Percentiles rank a stretch among this genome's conserved stretches.
phyloP scores from a whole-genome alignment of 257 asterid species.

The Catharanthus roseus region DNA sequence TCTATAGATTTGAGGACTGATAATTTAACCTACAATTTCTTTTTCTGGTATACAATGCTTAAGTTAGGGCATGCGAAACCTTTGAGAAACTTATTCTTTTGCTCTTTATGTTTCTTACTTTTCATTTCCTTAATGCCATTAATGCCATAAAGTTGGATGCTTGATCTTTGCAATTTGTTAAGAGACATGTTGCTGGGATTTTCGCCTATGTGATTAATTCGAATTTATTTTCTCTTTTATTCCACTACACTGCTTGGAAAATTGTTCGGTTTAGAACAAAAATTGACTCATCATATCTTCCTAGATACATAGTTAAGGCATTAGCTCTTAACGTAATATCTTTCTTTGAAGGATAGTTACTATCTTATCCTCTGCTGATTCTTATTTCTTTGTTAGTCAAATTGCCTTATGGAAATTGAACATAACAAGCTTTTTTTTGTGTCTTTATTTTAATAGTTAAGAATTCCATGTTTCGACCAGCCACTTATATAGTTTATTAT shows the following conservation, averaged over 20 bases:
- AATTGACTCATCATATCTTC: conserved; percentile 71
- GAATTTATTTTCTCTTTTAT: conserved; percentile 73
- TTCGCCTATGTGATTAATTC: conserved; percentile 75
- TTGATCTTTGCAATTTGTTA: conserved; percentile 57
- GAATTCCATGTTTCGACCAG: no score
- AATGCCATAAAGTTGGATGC: background rate
- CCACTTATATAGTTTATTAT: no score
- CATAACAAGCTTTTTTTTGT: background rate
- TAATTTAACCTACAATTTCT: background rate
- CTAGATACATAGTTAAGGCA: conserved; percentile 99
- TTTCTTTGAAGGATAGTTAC: conserved; percentile 71
- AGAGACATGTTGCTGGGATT: conserved; percentile 97
- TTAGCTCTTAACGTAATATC: conserved; percentile 94
- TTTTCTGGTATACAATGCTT: background rate
- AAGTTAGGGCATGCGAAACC: background rate
- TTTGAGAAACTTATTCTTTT: background rate
- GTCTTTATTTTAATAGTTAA: no score
- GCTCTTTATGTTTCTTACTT: background rate
- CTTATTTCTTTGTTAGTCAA: no score
- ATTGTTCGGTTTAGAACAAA: conserved; percentile 65
- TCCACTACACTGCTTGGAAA: conserved; percentile 89
- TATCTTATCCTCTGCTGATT: no score
- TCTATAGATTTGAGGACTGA: background rate
- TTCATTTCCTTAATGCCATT: background rate
- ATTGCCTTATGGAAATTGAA: no score